Conservation (phyloP, 345 rosid genomes). For the Pistacia atlantica region DNA sequence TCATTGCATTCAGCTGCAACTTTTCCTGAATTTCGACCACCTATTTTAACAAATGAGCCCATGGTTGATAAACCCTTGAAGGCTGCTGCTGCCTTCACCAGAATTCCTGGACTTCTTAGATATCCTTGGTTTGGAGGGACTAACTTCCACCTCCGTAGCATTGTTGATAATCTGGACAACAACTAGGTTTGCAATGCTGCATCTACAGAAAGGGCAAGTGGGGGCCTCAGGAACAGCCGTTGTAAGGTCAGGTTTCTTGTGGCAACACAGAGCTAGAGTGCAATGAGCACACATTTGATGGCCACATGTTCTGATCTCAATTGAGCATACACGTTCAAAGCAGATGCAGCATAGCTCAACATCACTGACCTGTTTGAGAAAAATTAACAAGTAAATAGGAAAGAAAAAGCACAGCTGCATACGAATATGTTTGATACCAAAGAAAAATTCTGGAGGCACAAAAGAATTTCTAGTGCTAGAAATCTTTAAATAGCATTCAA, state of each 20-base stretch:
- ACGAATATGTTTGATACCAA: not conserved
- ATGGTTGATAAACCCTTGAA: constrained; percentile 30
- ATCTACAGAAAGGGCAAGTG: constrained; percentile 36
- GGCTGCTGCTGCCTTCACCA: too few relatives aligned
- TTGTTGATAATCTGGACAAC: not conserved
- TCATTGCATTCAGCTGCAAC: not conserved
- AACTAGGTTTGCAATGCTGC: constrained; percentile 26
- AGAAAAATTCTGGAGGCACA: not conserved
- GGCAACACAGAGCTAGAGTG: constrained; percentile 36
- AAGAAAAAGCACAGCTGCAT: not conserved
- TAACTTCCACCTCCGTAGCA: too few relatives aligned
- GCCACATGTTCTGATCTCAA: constrained; percentile 34
- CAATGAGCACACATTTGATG: constrained; percentile 40
- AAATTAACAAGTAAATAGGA: constrained; percentile 2
- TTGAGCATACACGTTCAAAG: constrained; percentile 36
- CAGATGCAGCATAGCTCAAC: constrained; percentile 39
- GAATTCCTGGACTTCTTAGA: too few relatives aligned
- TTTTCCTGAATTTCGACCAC: constrained; percentile 20
- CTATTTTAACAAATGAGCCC: constrained; percentile 37
- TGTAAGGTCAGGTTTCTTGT: constrained; percentile 24
- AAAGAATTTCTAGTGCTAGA: not conserved
- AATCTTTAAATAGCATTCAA: not conserved
- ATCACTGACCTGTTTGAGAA: constrained; percentile 24
- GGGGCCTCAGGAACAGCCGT: constrained; percentile 19
- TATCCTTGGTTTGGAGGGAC: constrained; percentile 3